Conservation (phyloP, 345 rosid species). For the Camelina hispida region DNA sequence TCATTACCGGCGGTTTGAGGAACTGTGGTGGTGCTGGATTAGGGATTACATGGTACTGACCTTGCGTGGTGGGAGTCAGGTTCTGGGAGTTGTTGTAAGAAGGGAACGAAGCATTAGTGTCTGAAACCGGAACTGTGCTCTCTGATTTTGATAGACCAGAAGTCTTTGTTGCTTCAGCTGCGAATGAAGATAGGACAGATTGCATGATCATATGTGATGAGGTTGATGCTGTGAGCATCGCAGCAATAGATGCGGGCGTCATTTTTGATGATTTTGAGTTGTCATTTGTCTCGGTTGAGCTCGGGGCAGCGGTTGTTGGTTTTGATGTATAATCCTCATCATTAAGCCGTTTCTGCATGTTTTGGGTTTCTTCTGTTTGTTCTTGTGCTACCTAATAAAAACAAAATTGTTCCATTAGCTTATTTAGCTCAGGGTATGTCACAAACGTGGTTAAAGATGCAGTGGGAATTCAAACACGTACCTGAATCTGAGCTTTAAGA, state of each 20-base stretch:
- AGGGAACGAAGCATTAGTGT: conserved; percentile 50
- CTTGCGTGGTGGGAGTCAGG: conserved; percentile 58
- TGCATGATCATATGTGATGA: conserved; percentile 95
- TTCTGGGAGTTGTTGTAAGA: conserved; percentile 56
- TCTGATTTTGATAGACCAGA: conserved; percentile 62
- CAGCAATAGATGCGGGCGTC: conserved; percentile 91
- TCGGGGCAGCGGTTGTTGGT: conserved; percentile 38
- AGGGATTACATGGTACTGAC: conserved; percentile 66
- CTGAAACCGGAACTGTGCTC: conserved; percentile 49
- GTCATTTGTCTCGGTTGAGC: conserved; percentile 43
- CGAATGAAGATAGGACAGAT: conserved; percentile 85
- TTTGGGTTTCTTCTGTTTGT: conserved; percentile 71
- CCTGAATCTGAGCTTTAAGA: conserved; percentile 87
- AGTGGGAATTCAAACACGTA: conserved; percentile 33
- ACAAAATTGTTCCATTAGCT: conserved; percentile 25
- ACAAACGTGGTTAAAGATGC: not conserved
- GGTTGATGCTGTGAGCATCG: conserved; percentile 95
- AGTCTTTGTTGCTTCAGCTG: conserved; percentile 88
- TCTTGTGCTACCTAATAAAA: conserved; percentile 72
- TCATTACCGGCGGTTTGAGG: conserved; percentile 60
- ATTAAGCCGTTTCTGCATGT: conserved; percentile 66
- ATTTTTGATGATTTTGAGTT: conserved; percentile 52
- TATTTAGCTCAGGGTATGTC: conserved; percentile 8
- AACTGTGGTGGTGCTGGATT: conserved; percentile 61
- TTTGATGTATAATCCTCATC: conserved; percentile 58